Base-by-base conservation (phyloP, 257 asterid genomes). In the Solanum pinnatisectum region DNA sequence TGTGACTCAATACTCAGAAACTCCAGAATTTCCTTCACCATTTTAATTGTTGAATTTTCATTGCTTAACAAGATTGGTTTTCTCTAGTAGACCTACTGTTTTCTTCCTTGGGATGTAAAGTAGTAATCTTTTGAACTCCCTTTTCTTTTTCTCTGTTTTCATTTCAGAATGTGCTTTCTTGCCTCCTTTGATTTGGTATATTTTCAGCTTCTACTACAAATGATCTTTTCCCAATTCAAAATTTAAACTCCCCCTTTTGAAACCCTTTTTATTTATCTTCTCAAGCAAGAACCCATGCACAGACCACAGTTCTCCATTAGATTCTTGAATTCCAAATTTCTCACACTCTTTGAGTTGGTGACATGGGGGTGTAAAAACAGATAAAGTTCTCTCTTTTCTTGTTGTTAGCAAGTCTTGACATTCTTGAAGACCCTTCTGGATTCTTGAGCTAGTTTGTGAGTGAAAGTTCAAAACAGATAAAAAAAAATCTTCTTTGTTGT, bases 111-210 rank as follows among this genome's bases (percentile, higher is more conserved):
- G 40, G 42, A 33, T 85, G 81, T 85, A 85, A 85, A 85, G 87
- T 85, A 15, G 5, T 32, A 2, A 3, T 32, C 42, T 85, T 40
- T 71, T 67, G 76, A 40, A 85, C 30, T 85, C 67, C 40, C 44
- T 67, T 40, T 39, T 71, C 20, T 85, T 68, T 85, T 8, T 67
- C 59, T 22, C 76, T 63, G 78, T 71, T 63, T 60, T 84, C 73
- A 84, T 60, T 60, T 84, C 73, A 84, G 16, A 37, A 35, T 84
- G 40, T 85, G 87, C 87, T 85, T 40, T 85, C 67, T 85, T 85
- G 87, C 82, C 87, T 85, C 81, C 63, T 85, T 11, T 85, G 67
- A 67, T 30, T 85, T 85, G 87, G 87, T 85, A 85, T 85, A 76
- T 67, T 67, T 32, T 67, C 42, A 81, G 85, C 85, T 85, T 85